Evolutionary conservation across 2,329 filamentous ascomycete genomes (phyloP), one percentile per base, ranked within the genome.

Genomic region (Colletotrichum filicis): DNA sequence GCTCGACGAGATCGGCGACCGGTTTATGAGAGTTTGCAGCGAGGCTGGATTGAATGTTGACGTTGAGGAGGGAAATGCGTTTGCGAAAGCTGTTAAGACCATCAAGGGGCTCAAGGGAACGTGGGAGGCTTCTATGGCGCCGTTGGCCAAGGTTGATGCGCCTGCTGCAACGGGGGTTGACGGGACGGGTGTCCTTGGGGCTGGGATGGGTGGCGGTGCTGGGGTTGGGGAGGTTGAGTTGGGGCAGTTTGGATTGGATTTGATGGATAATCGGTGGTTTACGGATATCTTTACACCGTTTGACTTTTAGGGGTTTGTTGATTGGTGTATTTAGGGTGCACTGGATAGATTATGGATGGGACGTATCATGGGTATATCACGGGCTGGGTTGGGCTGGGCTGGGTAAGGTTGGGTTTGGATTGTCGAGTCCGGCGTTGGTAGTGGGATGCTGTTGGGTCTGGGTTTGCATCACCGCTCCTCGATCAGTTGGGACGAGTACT

Each of bases 51-150:
- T 71, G 5, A 32, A 30, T 22, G 30, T 63, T 0, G 80, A 79
- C 11, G 67, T 72, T 5, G 75, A 75, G 6, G 80, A 82, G 5
- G 80, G 78, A 1, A 79, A 78, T 2, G 66, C 81, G 16, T 84
- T 82, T 63, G 56, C 71, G 28, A 82, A 81, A 59, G 81, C 78
- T 8, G 78, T 76, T n/a, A 82, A 79, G 71, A 82, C 83, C n/a
- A 77, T 84, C 73, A 77, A 77, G 56, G 81, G 80, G 32, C 75
- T 84, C 57, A 79, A 77, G 46, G 76, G 69, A 16, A 79, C 77
- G 9, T 84, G 83, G 83, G 83, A 83, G 62, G 81, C 82, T 26
- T 75, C 77, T 16, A 62, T 84, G 53, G 76, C 78, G 2, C 70
- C 70, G 49, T 59, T 68, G 9, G 58, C 30, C 2, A 60, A 35